phyloP scores from a whole-genome alignment of 2,329 filamentous ascomycete genomes.

The Trichophyton simii region DNA sequence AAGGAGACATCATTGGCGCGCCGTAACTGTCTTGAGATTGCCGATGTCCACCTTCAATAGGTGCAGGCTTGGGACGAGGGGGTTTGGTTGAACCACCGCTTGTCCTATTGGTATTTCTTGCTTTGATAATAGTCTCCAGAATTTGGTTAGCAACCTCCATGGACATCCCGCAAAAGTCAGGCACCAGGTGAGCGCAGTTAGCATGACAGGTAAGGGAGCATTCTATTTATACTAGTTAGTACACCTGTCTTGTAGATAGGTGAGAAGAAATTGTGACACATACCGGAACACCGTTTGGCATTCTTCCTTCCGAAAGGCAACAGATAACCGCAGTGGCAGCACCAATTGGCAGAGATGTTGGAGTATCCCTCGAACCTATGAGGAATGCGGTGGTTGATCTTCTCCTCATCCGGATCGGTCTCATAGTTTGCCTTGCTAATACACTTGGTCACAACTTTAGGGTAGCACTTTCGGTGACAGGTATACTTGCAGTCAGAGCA shows the following conservation, averaged over 20 bases:
- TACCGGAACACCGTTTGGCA: slow-evolving; percentile 80
- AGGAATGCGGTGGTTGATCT: slow-evolving; percentile 98
- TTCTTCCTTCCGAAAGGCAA: slow-evolving; percentile 91
- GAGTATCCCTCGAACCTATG: slow-evolving; percentile 95
- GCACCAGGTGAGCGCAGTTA: slow-evolving; percentile 84
- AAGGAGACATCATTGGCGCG: slow-evolving; percentile 25
- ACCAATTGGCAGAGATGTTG: slow-evolving; percentile 98
- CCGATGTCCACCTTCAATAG: slow-evolving; percentile 25
- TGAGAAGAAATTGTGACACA: slow-evolving; percentile 4
- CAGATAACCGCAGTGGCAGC: slow-evolving; percentile 95
- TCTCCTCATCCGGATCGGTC: slow-evolving; percentile 95
- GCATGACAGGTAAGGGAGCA: slow-evolving; percentile 85
- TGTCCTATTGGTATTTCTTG: slow-evolving; percentile 56
- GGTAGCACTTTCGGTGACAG: slow-evolving; percentile 94
- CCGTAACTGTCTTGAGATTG: slow-evolving; percentile 27
- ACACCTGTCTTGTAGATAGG: neutral
- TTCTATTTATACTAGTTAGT: slow-evolving; percentile 41
- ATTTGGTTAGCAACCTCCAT: slow-evolving; percentile 97
- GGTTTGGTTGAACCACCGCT: slow-evolving; percentile 50
- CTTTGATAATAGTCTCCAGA: slow-evolving; percentile 67
- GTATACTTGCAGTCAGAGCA: slow-evolving; percentile 99
- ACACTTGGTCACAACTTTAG: slow-evolving; percentile 95
- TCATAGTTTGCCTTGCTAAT: slow-evolving; percentile 99
- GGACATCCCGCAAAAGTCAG: slow-evolving; percentile 98
- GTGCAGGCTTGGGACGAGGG: slow-evolving; percentile 42